Evolutionary conservation across 345 rosid genomes (phyloP).

Genomic region (Eucalyptus polybractea): DNA sequence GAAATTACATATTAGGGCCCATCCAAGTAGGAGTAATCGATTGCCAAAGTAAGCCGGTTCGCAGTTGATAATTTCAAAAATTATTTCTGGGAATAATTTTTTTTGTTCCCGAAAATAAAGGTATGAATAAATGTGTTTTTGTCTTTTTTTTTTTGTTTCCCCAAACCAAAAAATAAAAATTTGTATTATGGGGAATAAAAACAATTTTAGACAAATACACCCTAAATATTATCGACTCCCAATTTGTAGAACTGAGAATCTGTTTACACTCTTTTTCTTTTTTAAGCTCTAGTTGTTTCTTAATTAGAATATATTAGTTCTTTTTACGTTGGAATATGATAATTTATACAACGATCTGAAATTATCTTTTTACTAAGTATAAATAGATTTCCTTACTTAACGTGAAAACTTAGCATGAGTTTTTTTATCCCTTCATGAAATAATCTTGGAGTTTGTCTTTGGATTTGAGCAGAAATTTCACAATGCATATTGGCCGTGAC

Average conservation of each 20-base stretch:
- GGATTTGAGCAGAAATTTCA: neutral
- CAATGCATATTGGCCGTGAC: neutral
- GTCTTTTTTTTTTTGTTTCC: no score
- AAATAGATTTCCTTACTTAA: neutral
- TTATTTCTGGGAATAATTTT: no score
- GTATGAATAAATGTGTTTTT: no score
- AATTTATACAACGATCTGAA: neutral
- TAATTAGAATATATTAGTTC: neutral
- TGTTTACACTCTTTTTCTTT: no score
- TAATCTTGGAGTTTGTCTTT: neutral
- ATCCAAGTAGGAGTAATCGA: fast-evolving
- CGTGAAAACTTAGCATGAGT: neutral
- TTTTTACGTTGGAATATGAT: neutral
- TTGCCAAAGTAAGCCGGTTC: neutral
- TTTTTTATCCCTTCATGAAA: neutral
- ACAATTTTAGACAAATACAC: no score
- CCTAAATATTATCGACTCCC: neutral
- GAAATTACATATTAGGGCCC: neutral
- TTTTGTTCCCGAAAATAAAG: no score
- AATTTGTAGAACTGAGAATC: no score
- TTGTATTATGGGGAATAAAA: no score
- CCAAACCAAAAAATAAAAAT: no score
- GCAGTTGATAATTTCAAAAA: no score
- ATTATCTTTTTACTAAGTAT: no score
- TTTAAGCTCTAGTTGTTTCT: neutral